These are phyloP conservation scores for Magnusiomyces tetraspermus DNA, from an alignment of 1,139 yeast species.

Conservation along the genomic window DNA sequence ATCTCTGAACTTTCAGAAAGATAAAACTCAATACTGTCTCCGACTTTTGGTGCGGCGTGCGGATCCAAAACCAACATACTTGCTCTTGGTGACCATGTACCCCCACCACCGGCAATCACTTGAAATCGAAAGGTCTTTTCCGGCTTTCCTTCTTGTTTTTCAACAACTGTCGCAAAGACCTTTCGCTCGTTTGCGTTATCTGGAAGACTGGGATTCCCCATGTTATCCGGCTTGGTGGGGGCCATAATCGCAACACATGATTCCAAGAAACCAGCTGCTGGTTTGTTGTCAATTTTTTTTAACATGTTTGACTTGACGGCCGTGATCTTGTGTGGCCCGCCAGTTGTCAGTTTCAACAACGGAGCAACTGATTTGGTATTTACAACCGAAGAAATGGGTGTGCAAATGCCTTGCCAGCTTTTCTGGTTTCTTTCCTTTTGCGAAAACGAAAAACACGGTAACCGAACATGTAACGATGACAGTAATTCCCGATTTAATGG, in stretches of 20 bases:
- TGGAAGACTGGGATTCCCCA: slow-evolving; percentile 2
- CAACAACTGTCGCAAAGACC: slow-evolving; percentile 34
- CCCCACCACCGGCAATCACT: slow-evolving; percentile 54
- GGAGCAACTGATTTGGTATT: slow-evolving; percentile 16
- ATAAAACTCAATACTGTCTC: slow-evolving; percentile 42
- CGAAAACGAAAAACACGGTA: neutral
- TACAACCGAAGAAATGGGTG: neutral
- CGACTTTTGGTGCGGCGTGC: slow-evolving; percentile 39
- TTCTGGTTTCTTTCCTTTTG: neutral
- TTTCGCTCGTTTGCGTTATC: slow-evolving; percentile 13
- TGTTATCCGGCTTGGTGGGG: slow-evolving; percentile 35
- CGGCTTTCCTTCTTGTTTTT: slow-evolving; percentile 27
- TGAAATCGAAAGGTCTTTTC: slow-evolving; percentile 24
- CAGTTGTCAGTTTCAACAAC: slow-evolving; percentile 19
- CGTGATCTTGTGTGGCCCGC: slow-evolving; percentile 33
- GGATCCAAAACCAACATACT: slow-evolving; percentile 52
- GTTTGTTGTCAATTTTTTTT: slow-evolving; percentile 39
- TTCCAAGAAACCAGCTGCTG: slow-evolving; percentile 48
- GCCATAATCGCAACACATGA: slow-evolving; percentile 37
- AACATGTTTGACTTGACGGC: slow-evolving; percentile 44
- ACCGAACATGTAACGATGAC: neutral
- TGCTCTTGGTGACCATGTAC: slow-evolving; percentile 58
- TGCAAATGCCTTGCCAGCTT: neutral
- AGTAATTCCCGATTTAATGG: neutral
- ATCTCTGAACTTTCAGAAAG: slow-evolving; percentile 20